phyloP scores from a whole-genome alignment of 164 flowering plant species.

The Euptelea pleiosperma region DNA sequence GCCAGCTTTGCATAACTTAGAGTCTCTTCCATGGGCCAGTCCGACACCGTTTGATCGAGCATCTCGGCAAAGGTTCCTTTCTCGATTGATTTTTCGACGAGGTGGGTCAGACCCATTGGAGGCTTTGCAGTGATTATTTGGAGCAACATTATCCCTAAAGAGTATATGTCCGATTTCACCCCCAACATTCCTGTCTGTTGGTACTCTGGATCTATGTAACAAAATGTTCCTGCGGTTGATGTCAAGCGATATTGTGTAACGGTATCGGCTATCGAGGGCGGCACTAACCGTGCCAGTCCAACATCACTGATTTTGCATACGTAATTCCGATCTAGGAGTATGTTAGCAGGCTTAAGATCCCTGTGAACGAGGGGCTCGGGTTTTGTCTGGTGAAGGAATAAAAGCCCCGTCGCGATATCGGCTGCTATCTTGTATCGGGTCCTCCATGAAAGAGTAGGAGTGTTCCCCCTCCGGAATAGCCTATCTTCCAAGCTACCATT shows the following conservation, averaged over 20 bases:
- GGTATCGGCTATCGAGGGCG: conserved; percentile 51
- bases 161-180: conserved; percentile 61
- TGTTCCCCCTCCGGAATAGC: conserved; percentile 40
- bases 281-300: conserved; percentile 65
- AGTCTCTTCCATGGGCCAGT: conserved; percentile 65
- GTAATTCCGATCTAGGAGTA: conserved; percentile 58
- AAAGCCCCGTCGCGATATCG: conserved; percentile 56
- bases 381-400: conserved; percentile 69
- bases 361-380: conserved; percentile 76
- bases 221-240: conserved; percentile 70
- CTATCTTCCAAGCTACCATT: conserved; percentile 70
- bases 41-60: conserved; percentile 45
- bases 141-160: conserved; percentile 57
- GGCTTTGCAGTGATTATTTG: conserved; percentile 55
- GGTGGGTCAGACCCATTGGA: conserved; percentile 64
- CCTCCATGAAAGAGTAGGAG: conserved; percentile 54
- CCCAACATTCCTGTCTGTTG: conserved; percentile 80
- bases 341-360: conserved; percentile 67
- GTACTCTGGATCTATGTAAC: conserved; percentile 75
- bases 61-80: conserved; percentile 38
- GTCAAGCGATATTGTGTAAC: conserved; percentile 73
- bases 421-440: conserved; percentile 54
- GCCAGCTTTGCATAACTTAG: conserved; percentile 42
- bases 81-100: conserved; percentile 53
- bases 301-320: conserved; percentile 69